phyloP scores from a whole-genome alignment of 2,329 filamentous ascomycete genomes.

The Fusarium duplospermum region DNA sequence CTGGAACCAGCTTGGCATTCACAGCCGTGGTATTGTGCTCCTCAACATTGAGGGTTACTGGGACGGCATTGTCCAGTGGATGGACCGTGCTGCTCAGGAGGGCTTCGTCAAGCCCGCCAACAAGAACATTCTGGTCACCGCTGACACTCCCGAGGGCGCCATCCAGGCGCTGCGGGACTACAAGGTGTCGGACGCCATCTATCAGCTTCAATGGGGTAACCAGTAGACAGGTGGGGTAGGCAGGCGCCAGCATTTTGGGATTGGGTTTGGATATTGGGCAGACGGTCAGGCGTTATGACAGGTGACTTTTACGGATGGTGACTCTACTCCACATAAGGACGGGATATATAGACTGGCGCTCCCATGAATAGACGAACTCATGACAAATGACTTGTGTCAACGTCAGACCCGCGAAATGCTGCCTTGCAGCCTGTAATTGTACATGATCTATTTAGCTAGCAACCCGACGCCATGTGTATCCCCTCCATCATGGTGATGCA shows the following conservation, averaged over 20 bases:
- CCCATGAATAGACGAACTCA: slow-evolving; percentile 41
- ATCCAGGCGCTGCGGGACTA: slow-evolving; percentile 79
- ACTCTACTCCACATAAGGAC: slow-evolving; percentile 20
- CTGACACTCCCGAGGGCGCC: slow-evolving; percentile 77
- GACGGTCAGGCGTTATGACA: slow-evolving; percentile 32
- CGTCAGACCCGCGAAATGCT: slow-evolving; percentile 44
- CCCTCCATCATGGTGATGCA: slow-evolving; percentile 22
- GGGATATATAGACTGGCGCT: slow-evolving; percentile 36
- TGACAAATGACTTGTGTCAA: slow-evolving; percentile 13
- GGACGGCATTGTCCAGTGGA: slow-evolving; percentile 87
- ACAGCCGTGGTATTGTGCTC: slow-evolving; percentile 80
- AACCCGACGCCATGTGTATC: slow-evolving; percentile 38
- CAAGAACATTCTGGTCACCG: slow-evolving; percentile 82
- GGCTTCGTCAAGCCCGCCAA: slow-evolving; percentile 82
- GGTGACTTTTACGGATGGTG: slow-evolving; percentile 15
- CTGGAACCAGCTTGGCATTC: slow-evolving; percentile 98
- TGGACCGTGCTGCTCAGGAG: slow-evolving; percentile 77
- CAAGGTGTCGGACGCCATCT: slow-evolving; percentile 77
- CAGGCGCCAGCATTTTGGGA: slow-evolving; percentile 20
- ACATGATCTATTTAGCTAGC: slow-evolving; percentile 50
- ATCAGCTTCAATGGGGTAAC: slow-evolving; percentile 84
- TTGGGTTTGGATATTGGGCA: slow-evolving; percentile 11
- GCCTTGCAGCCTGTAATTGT: slow-evolving; percentile 49
- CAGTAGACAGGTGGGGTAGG: slow-evolving; percentile 56
- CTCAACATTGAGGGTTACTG: slow-evolving; percentile 93